phyloP scores from a whole-genome alignment of 2,329 filamentous ascomycete species.

The Colletotrichum camelliae region DNA sequence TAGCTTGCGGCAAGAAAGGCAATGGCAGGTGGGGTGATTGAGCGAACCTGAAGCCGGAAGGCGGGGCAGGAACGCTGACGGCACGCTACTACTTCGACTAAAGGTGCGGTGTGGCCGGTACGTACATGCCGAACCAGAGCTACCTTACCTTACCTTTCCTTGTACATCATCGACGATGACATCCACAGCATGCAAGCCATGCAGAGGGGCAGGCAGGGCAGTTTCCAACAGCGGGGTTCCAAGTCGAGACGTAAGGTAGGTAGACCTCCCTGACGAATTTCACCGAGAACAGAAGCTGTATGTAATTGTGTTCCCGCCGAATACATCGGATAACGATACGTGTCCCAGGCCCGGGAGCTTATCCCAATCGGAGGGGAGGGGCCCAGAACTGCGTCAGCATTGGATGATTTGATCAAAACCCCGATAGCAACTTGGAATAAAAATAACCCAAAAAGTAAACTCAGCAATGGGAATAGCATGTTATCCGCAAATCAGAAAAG shows the following conservation, averaged over 20 bases:
- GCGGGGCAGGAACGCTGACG: neutral
- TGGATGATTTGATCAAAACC: neutral
- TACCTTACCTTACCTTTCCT: neutral
- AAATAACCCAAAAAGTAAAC: neutral
- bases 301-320: neutral
- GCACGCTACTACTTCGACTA: neutral
- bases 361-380: neutral
- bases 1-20: neutral
- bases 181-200: neutral
- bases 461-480: neutral
- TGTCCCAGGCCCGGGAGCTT: neutral
- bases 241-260: neutral
- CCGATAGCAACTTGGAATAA: neutral
- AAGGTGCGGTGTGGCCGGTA: slow-evolving; percentile 2
- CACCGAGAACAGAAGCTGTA: neutral
- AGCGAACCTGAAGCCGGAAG: neutral
- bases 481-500: neutral
- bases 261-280: neutral
- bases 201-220: neutral
- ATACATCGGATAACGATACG: neutral
- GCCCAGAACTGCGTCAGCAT: neutral
- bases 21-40: slow-evolving; percentile 1
- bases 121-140: neutral
- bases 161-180: neutral
- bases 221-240: neutral